phyloP scores from a whole-genome alignment of 306 rosid genomes.

The Trichosanthes cucumerina region DNA sequence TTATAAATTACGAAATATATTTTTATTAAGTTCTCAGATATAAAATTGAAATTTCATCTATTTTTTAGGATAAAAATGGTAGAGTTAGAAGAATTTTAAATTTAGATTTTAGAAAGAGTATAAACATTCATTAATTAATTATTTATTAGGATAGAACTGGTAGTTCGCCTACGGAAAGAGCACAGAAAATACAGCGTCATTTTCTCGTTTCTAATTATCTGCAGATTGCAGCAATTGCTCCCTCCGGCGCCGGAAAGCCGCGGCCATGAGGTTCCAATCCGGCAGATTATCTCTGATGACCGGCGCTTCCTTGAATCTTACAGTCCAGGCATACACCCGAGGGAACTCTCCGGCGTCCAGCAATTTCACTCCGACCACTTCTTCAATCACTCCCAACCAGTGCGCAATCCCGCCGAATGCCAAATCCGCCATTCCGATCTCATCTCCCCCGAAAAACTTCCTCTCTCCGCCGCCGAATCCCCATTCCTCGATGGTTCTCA shows the following conservation, averaged over 20 bases:
- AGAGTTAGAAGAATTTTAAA: too few species aligned
- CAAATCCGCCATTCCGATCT: constrained; percentile 20
- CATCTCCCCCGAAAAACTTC: constrained; percentile 26
- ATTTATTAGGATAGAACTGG: too few species aligned
- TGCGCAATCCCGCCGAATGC: constrained; percentile 16
- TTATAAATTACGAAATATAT: too few species aligned
- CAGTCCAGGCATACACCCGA: constrained; percentile 27
- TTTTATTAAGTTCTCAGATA: too few species aligned
- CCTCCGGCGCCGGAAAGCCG: not conserved
- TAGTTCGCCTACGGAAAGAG: too few species aligned
- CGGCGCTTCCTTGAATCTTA: constrained; percentile 26
- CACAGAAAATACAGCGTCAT: too few species aligned
- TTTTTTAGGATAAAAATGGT: too few species aligned
- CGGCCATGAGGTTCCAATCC: constrained; percentile 4
- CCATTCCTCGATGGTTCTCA: constrained; percentile 15
- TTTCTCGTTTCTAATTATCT: not conserved
- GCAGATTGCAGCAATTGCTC: not conserved
- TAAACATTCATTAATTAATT: too few species aligned
- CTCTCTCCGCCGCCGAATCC: constrained; percentile 10
- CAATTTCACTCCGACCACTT: constrained; percentile 13
- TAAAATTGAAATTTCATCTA: too few species aligned
- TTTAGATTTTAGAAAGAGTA: too few species aligned
- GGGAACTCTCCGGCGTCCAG: constrained; percentile 26
- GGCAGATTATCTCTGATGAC: constrained; percentile 38
- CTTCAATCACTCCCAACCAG: constrained; percentile 12